Evolutionary conservation across 1,284 basidiomycete species (phyloP), one percentile per base, ranked within the genome.

Genomic region (Ustilago hordei): DNA sequence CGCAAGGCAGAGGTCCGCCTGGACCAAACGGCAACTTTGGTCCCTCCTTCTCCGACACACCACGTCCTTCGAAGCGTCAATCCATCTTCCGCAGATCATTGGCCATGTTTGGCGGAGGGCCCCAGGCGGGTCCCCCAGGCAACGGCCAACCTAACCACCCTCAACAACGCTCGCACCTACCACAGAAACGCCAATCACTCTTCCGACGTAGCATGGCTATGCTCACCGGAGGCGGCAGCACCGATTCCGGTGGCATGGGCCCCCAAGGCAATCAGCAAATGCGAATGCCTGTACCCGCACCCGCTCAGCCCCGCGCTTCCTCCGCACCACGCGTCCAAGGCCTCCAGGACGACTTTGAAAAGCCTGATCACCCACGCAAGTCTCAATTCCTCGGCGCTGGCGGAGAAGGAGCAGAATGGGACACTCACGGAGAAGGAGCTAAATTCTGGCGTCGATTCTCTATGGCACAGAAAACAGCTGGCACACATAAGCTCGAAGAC

Each of bases 361-460:
- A 81, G 64, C 78, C 79, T 2, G 71, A 75, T 17, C 65, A 75
- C 15, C 64, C 72, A 4, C 73, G 81, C n/a, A 80, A 81, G 63
- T 79, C 75, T 32, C 68, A 76, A 32, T 82, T 73, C 72, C 64
- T 81, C 11, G 82, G 82, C 19, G 82, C 67, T 3, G 75, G 79
- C 23, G 78, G 77, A 19, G 65, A 68, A 47, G 82, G 82, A 34
- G 75, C 75, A 39, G 82, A 84, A 64, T 84, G 82, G 82, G 82
- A 84, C 56, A 73, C 74, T 9, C 45, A 75, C 19, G 82, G 82
- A 5, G 63, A 74, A 53, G 82, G 81, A 5, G 81, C 79, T 55
- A 78, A 78, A 32, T 84, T 84, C 74, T 84, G 82, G 82, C 66
- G 69, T 36, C 77, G 81, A 43, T 84, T 84, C 64, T 68, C 64